A percentile compares a stretch with the other conserved stretches of the same genome.
Conservation (phyloP, 2,329 filamentous ascomycete species). For the Daldinia sp. region DNA sequence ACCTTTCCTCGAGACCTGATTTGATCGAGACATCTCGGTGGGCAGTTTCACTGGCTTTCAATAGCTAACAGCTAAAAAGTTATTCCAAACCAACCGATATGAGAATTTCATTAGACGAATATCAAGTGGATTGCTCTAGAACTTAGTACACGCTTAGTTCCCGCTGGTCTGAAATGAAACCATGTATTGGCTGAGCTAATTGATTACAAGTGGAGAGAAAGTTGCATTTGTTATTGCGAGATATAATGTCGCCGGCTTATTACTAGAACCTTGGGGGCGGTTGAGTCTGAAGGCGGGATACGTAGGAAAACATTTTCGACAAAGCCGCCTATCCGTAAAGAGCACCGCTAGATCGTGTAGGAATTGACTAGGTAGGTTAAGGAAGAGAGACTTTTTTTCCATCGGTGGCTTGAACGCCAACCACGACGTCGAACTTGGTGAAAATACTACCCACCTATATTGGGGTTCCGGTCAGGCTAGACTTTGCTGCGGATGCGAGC, state of each 20-base stretch:
- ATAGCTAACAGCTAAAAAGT: conserved; percentile 10
- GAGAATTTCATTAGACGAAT: conserved; percentile 29
- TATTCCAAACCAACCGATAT: conserved; percentile 17
- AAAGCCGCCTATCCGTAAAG: neutral
- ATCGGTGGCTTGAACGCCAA: conserved; percentile 32
- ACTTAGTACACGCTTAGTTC: conserved; percentile 38
- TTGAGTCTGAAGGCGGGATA: neutral
- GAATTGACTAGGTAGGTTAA: conserved; percentile 2
- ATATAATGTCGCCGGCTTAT: conserved; percentile 19
- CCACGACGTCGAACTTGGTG: conserved; percentile 13
- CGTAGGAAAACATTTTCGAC: conserved; percentile 9
- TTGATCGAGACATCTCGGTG: conserved; percentile 9
- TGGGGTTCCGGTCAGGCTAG: conserved; percentile 35
- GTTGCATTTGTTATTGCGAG: conserved; percentile 17
- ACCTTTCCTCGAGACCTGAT: conserved; percentile 18
- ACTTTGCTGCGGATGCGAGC: conserved; percentile 31
- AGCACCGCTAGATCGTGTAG: neutral
- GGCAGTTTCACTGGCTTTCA: neutral
- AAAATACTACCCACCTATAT: conserved; percentile 38
- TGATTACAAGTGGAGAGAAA: conserved; percentile 23
- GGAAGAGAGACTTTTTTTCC: conserved; percentile 10
- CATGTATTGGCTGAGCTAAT: conserved; percentile 25
- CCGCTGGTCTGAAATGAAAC: conserved; percentile 33
- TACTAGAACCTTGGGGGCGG: conserved; percentile 6
- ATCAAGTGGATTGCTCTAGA: conserved; percentile 30